A percentile compares a stretch with the other conserved stretches of the same genome.
phyloP scores from a whole-genome alignment of 2,329 filamentous ascomycete species.

The Saccharata proteae region DNA sequence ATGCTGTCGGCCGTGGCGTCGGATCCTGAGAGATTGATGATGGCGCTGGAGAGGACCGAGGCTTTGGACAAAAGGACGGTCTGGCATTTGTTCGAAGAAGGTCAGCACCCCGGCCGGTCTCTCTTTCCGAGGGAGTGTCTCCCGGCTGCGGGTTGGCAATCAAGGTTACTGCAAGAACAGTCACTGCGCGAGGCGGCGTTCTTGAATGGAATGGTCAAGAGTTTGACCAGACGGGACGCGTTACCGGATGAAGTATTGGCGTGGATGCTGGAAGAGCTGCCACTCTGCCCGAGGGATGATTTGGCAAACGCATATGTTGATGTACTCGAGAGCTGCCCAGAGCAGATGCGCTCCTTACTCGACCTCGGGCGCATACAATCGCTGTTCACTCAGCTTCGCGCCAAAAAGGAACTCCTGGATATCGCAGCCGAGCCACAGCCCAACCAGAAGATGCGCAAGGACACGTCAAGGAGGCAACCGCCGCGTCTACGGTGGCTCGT shows the following conservation, averaged over 20 bases:
- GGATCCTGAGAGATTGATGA: too few species aligned
- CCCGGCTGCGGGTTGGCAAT: constrained; percentile 10
- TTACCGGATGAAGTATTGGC: constrained; percentile 26
- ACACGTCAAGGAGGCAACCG: constrained; percentile 11
- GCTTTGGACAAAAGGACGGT: constrained; percentile 39
- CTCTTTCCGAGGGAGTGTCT: constrained; percentile 14
- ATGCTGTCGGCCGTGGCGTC: constrained; percentile 15
- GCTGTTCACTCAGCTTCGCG: constrained; percentile 50
- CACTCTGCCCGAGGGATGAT: constrained; percentile 15
- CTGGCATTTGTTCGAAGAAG: constrained; percentile 42
- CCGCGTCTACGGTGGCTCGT: constrained; percentile 15
- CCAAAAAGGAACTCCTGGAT: constrained; percentile 21
- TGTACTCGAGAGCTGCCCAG: constrained; percentile 15
- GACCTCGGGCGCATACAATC: constrained; percentile 31
- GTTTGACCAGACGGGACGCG: constrained; percentile 23
- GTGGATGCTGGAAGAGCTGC: constrained; percentile 32
- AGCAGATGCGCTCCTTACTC: constrained; percentile 21
- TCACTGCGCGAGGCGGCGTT: constrained; percentile 26
- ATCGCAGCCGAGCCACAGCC: not conserved
- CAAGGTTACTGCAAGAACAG: constrained; percentile 1
- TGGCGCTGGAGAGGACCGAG: constrained; percentile 55
- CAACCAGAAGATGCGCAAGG: not conserved
- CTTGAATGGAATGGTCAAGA: constrained; percentile 28
- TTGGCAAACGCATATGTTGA: constrained; percentile 25
- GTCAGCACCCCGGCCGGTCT: not conserved